These are phyloP conservation scores for Niebla homalea DNA, from an alignment of 495 filamentous ascomycete species.

Conservation along the genomic window DNA sequence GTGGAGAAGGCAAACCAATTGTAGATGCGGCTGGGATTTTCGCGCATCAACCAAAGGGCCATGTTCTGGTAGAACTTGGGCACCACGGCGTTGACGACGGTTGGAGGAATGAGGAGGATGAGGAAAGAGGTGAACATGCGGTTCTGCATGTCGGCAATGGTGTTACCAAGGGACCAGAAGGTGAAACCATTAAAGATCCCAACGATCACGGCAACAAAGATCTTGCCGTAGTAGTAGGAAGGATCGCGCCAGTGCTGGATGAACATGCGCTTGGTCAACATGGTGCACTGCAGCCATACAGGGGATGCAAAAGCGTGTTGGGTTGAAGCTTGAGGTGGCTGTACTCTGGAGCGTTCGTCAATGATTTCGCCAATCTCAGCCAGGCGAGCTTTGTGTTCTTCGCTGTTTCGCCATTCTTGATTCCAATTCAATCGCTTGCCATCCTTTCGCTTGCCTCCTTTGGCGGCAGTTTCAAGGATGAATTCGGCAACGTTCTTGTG, in stretches of 20 bases:
- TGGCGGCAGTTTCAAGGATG: conserved; percentile 68
- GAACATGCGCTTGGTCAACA: conserved; percentile 54
- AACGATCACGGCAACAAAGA: conserved; percentile 55
- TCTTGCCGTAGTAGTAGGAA: conserved; percentile 62
- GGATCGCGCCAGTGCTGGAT: conserved; percentile 56
- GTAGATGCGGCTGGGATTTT: conserved; percentile 67
- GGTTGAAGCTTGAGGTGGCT: conserved; percentile 23
- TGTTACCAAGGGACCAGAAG: conserved; percentile 61
- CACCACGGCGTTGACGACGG: conserved; percentile 61
- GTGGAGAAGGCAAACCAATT: conserved; percentile 73
- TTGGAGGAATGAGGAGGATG: conserved; percentile 61
- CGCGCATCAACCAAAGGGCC: conserved; percentile 60
- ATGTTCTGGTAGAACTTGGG: conserved; percentile 76
- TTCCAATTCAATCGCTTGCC: conserved; percentile 52
- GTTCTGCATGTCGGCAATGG: conserved; percentile 60
- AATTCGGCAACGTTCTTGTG: conserved; percentile 74
- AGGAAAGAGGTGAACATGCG: conserved; percentile 63
- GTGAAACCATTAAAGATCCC: conserved; percentile 76
- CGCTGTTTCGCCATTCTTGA: conserved; percentile 54
- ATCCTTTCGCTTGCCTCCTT: conserved; percentile 35
- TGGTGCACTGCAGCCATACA: conserved; percentile 40
- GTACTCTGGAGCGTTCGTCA: conserved; percentile 37
- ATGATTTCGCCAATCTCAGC: conserved; percentile 50
- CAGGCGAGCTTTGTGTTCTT: conserved; percentile 36
- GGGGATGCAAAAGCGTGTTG: conserved; percentile 53